Evolutionary conservation across 176 grass and related monocot genomes (phyloP).

Genomic region (Dactylis glomerata): DNA sequence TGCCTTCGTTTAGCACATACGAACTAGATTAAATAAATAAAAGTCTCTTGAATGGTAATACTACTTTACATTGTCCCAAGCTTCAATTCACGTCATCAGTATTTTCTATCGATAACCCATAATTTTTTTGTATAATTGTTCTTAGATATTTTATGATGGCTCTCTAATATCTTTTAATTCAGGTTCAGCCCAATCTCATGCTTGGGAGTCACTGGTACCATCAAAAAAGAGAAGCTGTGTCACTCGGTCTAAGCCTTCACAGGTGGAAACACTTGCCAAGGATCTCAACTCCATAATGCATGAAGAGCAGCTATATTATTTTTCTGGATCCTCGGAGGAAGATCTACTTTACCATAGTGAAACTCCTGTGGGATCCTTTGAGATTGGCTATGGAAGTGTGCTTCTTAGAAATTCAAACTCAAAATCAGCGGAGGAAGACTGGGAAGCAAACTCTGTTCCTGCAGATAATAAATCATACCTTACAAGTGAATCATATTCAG

Average conservation of each 20-base stretch:
- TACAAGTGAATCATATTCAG: slow-evolving; percentile 64
- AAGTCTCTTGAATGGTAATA: not conserved
- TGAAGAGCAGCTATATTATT: slow-evolving; percentile 49
- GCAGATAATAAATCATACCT: slow-evolving; percentile 56
- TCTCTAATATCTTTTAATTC: slow-evolving; percentile 32
- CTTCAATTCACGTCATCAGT: not conserved
- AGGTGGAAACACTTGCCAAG: slow-evolving; percentile 76
- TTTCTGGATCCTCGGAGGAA: slow-evolving; percentile 67
- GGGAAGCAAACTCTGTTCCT: slow-evolving; percentile 86
- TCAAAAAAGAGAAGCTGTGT: slow-evolving; percentile 76
- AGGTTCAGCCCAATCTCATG: slow-evolving; percentile 90
- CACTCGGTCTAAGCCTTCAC: slow-evolving; percentile 50
- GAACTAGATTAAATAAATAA: not conserved
- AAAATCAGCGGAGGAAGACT: slow-evolving; percentile 80
- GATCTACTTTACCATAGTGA: slow-evolving; percentile 74
- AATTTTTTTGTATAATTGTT: not conserved
- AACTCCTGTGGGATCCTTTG: slow-evolving; percentile 67
- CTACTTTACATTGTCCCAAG: not conserved
- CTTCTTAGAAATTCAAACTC: slow-evolving; percentile 71
- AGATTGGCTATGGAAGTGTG: slow-evolving; percentile 87
- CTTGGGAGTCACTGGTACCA: slow-evolving; percentile 74
- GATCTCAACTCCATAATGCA: slow-evolving; percentile 88
- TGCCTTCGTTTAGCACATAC: slow-evolving; percentile 19
- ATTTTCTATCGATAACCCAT: not conserved
- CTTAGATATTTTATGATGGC: slow-evolving; percentile 10